Evolutionary conservation across 108 stramenopile species (phyloP), one percentile per base, ranked within the genome.

Genomic region (Bacterosira constricta): DNA sequence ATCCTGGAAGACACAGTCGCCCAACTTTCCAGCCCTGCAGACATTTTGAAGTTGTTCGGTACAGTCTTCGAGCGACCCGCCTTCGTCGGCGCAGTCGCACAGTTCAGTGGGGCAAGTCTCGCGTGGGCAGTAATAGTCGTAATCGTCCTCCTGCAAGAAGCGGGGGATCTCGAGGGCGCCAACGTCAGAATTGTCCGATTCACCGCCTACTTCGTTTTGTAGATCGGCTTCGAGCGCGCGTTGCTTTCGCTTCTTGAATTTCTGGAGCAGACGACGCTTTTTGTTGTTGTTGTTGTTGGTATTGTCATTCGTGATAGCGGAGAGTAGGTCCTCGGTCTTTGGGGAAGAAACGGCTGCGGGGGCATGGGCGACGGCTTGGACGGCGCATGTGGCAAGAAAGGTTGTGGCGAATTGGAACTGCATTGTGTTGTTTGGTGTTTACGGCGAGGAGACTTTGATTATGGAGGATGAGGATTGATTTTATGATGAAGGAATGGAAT

Each of bases 31-130:
- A 10, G 47, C 54, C 11, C 35, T 32, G 50, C 77, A 79, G 15
- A 79, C 77, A 41, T 49, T 45, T 47, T 79, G 65, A 36, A 79
- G 77, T 44, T 79, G 58, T 11, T 2, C 18, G 15, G 77, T 60
- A 18, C 77, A 79, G 9, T 66, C 70, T 44, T 79, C 77, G 42
- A 79, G 64, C 36, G 70, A 66, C 15, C 77, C 77, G 12, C 77
- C 77, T 12, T 27, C 6, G 29, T 79, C 70, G 58, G 77, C 77
- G 58, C 77, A 79, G 41, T 79, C 70, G 58, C 77, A 79, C 31
- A 79, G 70, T 53, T 71, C 70, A 6, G 38, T 20, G 65, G 77
- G 77, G 46, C 77, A 79, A 8, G 77, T 71, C 30, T 66, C 65
- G 15, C 70, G 64, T 29, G 77, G 77, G 27, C 77, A 79, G 70